Base-by-base conservation (phyloP, 2,329 filamentous ascomycete genomes). In the Ophiostoma sp. region DNA sequence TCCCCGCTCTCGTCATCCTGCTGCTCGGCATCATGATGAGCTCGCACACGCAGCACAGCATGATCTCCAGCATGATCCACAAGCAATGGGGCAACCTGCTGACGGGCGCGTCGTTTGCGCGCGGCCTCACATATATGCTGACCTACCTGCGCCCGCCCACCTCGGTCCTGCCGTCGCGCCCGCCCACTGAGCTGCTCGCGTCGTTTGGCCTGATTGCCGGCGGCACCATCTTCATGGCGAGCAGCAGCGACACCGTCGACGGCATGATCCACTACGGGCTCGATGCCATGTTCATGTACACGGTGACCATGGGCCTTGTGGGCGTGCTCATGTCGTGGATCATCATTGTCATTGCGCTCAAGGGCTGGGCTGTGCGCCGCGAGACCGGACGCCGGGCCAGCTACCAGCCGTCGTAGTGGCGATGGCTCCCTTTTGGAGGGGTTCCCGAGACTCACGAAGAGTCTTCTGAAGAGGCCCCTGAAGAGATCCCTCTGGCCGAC, bases 11-110 rank as follows among this genome's bases (percentile, higher is more conserved):
- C 4, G 87, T 97, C 67, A 94, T 98, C 74, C 83, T 97, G 71
- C 83, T 97, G 0, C 83, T 97, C 1, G 95, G 95, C 44, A 87
- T 94, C 77, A 95, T 97, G 91, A 98, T 98, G 94, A 90, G 90
- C 76, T 93, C 91, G 35, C 94, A 98, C 79, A 92, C 94, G 71
- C 94, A 97, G 78, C 79, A 83, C 36, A 91, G 88, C 72, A 92
- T 93, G 89, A 85, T 93, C 66, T 94, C 93, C 11, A 92, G 89
- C 74, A 97, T 95, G 92, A 86, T 98, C 67, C 94, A 98, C 81
- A 90, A 90, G 77, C 94, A 97, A 79, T 98, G 94, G 94, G 94
- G 94, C 35, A 89, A 88, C 76, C 85, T 98, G 74, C 85, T 98
- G 69, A 85, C 92, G 66, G 93, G 90, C 35, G 94, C 93, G 69